Evolutionary conservation across 2,329 filamentous ascomycete species (phyloP), one percentile per base, ranked within the genome.

Genomic region (Metarhizium anisopliae): DNA sequence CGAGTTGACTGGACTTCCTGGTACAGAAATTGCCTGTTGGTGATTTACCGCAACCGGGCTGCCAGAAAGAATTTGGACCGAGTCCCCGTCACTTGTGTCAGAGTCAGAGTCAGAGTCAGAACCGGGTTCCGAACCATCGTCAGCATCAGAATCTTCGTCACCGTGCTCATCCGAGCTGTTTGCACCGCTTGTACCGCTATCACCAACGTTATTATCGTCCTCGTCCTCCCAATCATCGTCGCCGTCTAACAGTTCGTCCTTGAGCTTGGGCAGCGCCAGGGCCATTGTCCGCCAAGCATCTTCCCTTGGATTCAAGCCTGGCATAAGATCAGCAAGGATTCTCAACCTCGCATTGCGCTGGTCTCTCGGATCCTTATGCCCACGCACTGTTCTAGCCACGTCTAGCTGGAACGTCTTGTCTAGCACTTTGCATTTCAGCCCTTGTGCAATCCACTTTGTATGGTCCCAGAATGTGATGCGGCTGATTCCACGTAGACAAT

Each of bases 401-500:
- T 69, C 64, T 4, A 55, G 53, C 16, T 62, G 50, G 51, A 73
- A 72, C 0, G 61, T 62, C 29, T 50, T 64, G 53, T 73, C 68
- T 10, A 68, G 60, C 1, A 73, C 60, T 0, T 55, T 54, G 0
- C 42, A 16, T 29, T 57, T 61, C 2, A 10, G 11, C 2, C 49
- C 14, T 0, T 6, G 0, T 0, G 29, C 13, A 0, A 59, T n/a
- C 61, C 64, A 71, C 13, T 60, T 56, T 20, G 70, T 61, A 2
- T 70, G 66, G 55, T 79, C 75, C 55, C 71, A 74, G 53, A 79
- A 73, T 0, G 68, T 64, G 0, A 78, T 56, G n/a, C 62, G 64
- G 1, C 63, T 56, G 49, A 80, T 59, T 0, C 77, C 77, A 1
- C 78, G 72, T 4, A 80, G 70, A 29, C 69, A 64, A 13, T 69